Percentiles rank a stretch among this genome's conserved stretches.
These are phyloP conservation scores for Alternaria sp. DNA, from an alignment of 2,329 filamentous ascomycete genomes.

Conservation along the genomic window DNA sequence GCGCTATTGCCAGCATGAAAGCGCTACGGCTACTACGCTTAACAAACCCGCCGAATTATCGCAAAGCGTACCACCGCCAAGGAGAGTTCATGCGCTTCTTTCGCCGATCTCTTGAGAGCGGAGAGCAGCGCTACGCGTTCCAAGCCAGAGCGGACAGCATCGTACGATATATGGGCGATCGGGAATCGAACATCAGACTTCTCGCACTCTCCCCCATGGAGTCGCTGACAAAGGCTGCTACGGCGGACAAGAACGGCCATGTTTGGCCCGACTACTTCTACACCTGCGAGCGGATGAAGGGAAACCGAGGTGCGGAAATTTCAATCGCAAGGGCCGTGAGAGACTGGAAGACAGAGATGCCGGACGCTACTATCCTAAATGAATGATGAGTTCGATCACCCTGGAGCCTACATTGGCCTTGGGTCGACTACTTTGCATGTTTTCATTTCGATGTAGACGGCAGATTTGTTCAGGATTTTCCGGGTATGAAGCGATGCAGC, in stretches of 20 bases:
- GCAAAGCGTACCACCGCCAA: not conserved
- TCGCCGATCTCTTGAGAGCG: not conserved
- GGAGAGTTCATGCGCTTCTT: not conserved
- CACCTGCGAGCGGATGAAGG: not conserved
- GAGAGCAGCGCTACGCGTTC: not conserved
- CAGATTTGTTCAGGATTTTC: not conserved
- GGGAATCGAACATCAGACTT: fast-evolving
- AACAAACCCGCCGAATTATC: not conserved
- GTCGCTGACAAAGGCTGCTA: not conserved
- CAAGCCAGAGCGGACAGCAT: not conserved
- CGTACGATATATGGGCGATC: not conserved
- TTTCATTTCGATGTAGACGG: not conserved
- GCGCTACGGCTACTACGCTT: not conserved
- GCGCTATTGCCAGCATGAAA: not conserved
- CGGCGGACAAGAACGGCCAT: not conserved
- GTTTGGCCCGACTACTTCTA: not conserved
- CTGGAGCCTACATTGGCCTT: not conserved
- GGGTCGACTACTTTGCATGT: not conserved
- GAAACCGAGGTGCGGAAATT: not conserved
- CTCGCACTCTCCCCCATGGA: not conserved
- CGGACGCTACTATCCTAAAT: not conserved
- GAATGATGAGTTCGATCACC: not conserved
- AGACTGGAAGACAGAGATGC: not conserved
- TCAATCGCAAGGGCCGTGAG: not conserved
- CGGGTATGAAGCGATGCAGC: not conserved